Conservation (phyloP, 306 rosid species). For the Glycine tomentella region DNA sequence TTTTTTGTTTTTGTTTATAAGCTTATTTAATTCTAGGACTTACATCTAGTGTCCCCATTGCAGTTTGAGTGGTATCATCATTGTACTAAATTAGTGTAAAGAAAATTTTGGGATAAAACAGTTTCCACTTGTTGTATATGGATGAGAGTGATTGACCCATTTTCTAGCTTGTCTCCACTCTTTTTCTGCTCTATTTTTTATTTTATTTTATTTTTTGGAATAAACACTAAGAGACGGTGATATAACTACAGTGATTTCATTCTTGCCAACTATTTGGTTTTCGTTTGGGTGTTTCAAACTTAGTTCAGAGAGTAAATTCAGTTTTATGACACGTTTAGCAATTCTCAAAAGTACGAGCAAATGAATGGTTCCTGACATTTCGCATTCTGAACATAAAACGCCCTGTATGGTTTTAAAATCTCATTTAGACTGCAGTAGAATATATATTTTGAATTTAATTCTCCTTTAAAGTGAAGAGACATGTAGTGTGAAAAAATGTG, state of each 20-base stretch:
- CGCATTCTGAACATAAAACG: not conserved
- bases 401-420: not conserved
- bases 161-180: not conserved
- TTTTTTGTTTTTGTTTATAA: conserved; percentile 54
- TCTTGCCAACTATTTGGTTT: not conserved
- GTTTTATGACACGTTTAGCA: too few relatives aligned
- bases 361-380: conserved; percentile 8
- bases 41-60: conserved; percentile 48
- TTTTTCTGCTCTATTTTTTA: not conserved
- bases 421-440: not conserved
- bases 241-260: conserved; percentile 6
- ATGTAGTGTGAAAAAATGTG: not conserved
- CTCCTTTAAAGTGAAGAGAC: not conserved
- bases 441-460: not conserved
- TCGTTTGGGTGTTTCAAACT: too few relatives aligned
- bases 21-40: conserved; percentile 56
- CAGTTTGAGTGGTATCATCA: conserved; percentile 46
- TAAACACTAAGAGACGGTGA: conserved; percentile 17
- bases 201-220: not conserved
- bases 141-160: conserved; percentile 40
- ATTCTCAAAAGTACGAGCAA: not conserved
- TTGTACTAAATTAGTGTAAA: conserved; percentile 63
- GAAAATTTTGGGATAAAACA: conserved; percentile 57
- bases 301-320: too few relatives aligned
- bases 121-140: conserved; percentile 44